Evolutionary conservation across 176 grass and related monocot species (phyloP).

Genomic region (Rhynchospora tenuis): DNA sequence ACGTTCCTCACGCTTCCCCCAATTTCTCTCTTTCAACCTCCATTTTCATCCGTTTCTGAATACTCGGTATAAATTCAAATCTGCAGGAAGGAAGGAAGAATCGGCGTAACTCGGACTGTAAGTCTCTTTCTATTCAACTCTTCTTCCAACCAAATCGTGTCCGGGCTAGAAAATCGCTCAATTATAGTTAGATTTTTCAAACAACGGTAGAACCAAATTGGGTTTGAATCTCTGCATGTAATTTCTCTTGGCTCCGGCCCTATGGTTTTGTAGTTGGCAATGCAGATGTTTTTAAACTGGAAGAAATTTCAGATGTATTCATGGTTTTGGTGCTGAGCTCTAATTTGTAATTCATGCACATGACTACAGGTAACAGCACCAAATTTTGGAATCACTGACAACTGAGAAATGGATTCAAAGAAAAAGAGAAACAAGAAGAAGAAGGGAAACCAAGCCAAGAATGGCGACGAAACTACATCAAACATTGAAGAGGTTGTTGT

Average conservation of each 20-base stretch:
- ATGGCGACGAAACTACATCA: constrained; percentile 29
- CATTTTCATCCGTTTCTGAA: background rate
- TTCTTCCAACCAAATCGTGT: background rate
- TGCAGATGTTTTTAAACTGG: background rate
- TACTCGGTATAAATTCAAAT: background rate
- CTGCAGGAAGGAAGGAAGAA: background rate
- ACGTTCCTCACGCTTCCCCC: background rate
- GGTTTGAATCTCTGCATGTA: background rate
- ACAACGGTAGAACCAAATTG: background rate
- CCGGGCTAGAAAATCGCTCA: background rate
- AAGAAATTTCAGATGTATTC: background rate
- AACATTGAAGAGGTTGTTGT: constrained; percentile 39
- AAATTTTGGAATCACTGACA: background rate
- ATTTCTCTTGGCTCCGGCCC: background rate
- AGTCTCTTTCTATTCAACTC: background rate
- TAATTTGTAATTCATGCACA: background rate
- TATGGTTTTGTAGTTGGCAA: background rate
- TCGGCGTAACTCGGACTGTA: background rate
- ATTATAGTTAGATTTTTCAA: background rate
- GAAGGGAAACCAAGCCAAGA: constrained; percentile 76
- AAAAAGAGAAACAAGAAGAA: constrained; percentile 97
- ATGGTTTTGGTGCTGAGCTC: constrained; percentile 1
- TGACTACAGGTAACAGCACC: background rate
- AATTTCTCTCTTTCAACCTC: background rate
- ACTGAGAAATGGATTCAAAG: constrained; percentile 61